These are phyloP conservation scores for Lactuca sativa DNA, from an alignment of 129 eudicot species.

Conservation along the genomic window DNA sequence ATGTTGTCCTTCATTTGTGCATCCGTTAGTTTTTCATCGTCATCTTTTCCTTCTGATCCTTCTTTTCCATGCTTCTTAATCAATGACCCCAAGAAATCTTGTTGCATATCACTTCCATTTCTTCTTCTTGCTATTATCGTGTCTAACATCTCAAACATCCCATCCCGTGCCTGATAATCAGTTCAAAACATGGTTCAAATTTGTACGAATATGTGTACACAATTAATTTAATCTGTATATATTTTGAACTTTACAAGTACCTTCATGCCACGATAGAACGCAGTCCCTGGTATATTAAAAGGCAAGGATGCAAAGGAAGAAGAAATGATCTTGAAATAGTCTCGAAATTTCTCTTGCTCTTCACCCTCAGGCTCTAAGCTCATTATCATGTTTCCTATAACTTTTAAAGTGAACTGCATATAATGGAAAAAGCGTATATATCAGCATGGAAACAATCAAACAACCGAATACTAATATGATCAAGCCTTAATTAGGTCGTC, in stretches of 20 bases:
- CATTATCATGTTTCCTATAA: conserved; percentile 84
- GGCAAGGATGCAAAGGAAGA: conserved; percentile 73
- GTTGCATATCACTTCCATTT: conserved; percentile 53
- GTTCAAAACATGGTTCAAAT: not conserved
- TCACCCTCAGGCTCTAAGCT: conserved; percentile 78
- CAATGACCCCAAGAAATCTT: conserved; percentile 66
- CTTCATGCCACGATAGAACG: conserved; percentile 70
- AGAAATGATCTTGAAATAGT: conserved; percentile 68
- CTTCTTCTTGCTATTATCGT: conserved; percentile 49
- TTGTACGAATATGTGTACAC: not conserved
- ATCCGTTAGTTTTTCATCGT: conserved; percentile 68
- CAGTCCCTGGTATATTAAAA: conserved; percentile 76
- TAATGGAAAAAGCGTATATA: too few species aligned
- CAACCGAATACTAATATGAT: not conserved
- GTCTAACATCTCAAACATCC: conserved; percentile 74
- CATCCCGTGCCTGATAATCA: conserved; percentile 60
- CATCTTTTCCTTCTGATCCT: conserved; percentile 39
- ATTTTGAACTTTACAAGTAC: conserved; percentile 24
- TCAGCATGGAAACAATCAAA: too few species aligned
- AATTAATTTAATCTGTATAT: too few species aligned
- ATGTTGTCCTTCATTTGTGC: conserved; percentile 79
- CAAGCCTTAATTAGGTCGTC: not conserved
- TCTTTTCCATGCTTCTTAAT: conserved; percentile 53
- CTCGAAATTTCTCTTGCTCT: conserved; percentile 73
- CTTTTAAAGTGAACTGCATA: conserved; percentile 75